A percentile compares a stretch with the other conserved stretches of the same genome.
These are phyloP conservation scores for Didymella glomerata DNA, from an alignment of 2,329 filamentous ascomycete genomes.

Conservation along the genomic window DNA sequence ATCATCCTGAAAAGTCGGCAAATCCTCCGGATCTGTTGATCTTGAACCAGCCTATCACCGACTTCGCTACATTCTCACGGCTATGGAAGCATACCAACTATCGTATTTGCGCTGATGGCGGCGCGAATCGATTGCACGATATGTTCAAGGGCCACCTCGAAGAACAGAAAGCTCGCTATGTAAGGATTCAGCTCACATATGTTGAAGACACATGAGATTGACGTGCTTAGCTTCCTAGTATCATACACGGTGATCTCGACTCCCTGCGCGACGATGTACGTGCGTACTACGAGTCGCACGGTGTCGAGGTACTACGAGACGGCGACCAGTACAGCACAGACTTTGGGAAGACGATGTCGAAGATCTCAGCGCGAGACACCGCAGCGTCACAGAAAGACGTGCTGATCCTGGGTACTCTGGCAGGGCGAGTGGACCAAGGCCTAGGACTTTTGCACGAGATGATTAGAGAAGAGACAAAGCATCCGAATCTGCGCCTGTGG, in stretches of 20 bases:
- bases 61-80: constrained; percentile 59
- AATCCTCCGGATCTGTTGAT: constrained; percentile 52
- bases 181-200: constrained; percentile 26
- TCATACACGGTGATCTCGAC: constrained; percentile 91
- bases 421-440: constrained; percentile 91
- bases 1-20: constrained; percentile 28
- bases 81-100: constrained; percentile 65
- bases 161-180: constrained; percentile 39
- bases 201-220: constrained; percentile 8
- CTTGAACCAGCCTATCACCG: constrained; percentile 56
- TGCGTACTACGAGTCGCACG: constrained; percentile 70
- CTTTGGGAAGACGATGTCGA: constrained; percentile 80
- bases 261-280: constrained; percentile 72
- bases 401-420: constrained; percentile 83
- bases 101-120: constrained; percentile 87
- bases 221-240: constrained; percentile 54
- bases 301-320: constrained; percentile 72
- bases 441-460: constrained; percentile 89
- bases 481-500: constrained; percentile 66
- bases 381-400: constrained; percentile 62
- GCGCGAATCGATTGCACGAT: constrained; percentile 78
- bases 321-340: constrained; percentile 89
- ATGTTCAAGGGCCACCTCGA: constrained; percentile 49
- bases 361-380: constrained; percentile 58
- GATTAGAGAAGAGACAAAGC: constrained; percentile 60